phyloP scores from a whole-genome alignment of 106 monocot genomes.

The Acorus calamus region DNA sequence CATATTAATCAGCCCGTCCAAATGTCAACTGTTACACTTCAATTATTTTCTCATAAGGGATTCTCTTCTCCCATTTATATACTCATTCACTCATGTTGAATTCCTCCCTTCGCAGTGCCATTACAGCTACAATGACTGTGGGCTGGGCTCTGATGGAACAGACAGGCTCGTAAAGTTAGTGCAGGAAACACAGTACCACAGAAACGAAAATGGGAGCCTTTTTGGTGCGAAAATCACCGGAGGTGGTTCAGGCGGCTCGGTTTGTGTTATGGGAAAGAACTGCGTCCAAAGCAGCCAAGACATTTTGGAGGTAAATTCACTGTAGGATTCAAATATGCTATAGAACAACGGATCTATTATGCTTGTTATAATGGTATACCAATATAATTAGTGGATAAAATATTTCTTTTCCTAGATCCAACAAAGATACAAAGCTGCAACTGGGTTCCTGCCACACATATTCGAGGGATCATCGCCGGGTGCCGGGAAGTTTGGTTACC shows the following conservation, averaged over 20 bases:
- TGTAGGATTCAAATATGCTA: neutral
- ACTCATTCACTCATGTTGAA: no score
- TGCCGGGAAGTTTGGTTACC: conserved; percentile 76
- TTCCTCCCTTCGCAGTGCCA: conserved; percentile 56
- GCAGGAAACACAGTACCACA: conserved; percentile 77
- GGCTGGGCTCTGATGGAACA: conserved; percentile 86
- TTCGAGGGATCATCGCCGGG: conserved; percentile 88
- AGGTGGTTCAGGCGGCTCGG: conserved; percentile 87
- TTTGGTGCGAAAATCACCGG: conserved; percentile 98
- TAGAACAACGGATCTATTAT: neutral
- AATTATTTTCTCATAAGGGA: no score
- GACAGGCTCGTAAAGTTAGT: conserved; percentile 79
- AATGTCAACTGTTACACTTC: no score
- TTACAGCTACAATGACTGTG: conserved; percentile 82
- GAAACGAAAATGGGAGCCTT: conserved; percentile 37
- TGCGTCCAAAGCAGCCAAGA: conserved; percentile 60
- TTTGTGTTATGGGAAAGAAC: conserved; percentile 82
- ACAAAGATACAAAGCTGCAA: conserved; percentile 62
- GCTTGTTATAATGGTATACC: neutral
- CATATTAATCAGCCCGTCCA: no score
- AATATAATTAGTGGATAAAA: neutral
- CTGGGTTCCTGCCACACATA: conserved; percentile 59
- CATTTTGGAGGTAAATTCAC: conserved; percentile 64
- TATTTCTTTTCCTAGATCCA: conserved; percentile 48
- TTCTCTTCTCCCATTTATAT: no score